Evolutionary conservation across 305 asterid species (phyloP).

Genomic region (Petunia hybrid): DNA sequence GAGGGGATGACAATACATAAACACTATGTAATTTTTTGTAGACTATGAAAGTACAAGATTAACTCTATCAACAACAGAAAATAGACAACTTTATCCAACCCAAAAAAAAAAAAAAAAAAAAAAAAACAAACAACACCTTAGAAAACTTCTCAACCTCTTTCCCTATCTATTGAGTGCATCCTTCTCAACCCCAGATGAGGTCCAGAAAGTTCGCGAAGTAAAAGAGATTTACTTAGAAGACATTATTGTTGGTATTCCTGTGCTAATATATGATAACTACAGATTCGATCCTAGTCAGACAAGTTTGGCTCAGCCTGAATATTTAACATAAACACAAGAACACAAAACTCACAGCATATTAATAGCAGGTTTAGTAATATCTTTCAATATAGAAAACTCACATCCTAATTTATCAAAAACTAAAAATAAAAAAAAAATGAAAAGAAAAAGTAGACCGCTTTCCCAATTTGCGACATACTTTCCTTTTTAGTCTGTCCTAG

Average conservation of each 20-base stretch:
- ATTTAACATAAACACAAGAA: background rate
- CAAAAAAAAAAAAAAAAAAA: background rate
- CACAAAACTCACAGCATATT: background rate
- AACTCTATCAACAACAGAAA: background rate
- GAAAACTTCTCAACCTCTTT: background rate
- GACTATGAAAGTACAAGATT: background rate
- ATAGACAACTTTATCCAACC: background rate
- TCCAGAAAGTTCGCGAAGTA: background rate
- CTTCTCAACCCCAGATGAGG: conserved; percentile 6
- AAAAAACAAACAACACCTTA: background rate
- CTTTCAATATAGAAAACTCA: background rate
- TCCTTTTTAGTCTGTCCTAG: too few species aligned
- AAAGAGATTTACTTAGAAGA: background rate
- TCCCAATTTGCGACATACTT: too few species aligned
- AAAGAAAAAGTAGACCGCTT: too few species aligned
- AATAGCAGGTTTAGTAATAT: background rate
- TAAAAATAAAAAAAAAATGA: too few species aligned
- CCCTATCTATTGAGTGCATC: background rate
- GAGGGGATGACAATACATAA: conserved; percentile 23
- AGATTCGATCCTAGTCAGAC: background rate
- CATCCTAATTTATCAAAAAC: background rate
- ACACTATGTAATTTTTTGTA: background rate
- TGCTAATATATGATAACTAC: background rate
- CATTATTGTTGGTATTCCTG: background rate
- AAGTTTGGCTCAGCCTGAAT: background rate